phyloP scores from a whole-genome alignment of 176 grass and related monocot genomes.

The Avena eriantha region DNA sequence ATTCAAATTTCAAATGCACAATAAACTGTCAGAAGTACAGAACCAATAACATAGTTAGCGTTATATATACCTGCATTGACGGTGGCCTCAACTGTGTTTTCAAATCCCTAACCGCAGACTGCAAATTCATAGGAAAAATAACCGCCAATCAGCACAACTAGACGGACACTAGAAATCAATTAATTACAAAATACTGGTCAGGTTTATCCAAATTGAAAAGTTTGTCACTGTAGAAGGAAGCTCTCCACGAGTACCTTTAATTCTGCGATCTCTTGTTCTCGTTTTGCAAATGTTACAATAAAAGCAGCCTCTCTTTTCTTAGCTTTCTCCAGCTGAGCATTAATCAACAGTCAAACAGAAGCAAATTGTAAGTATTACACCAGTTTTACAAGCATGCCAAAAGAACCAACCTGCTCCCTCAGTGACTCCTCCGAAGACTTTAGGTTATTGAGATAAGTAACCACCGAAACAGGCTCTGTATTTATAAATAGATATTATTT shows the following conservation, averaged over 20 bases:
- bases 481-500: constrained; percentile 41
- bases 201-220: not conserved
- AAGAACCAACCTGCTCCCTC: constrained; percentile 82
- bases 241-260: constrained; percentile 62
- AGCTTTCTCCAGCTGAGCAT: constrained; percentile 91
- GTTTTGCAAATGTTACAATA: constrained; percentile 98
- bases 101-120: constrained; percentile 97
- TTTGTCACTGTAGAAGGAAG: not conserved
- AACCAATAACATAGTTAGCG: constrained; percentile 13
- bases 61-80: constrained; percentile 84
- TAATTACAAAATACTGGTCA: not conserved
- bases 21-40: constrained; percentile 29
- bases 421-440: constrained; percentile 97
- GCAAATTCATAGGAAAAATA: constrained; percentile 38
- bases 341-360: constrained; percentile 21
- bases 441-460: constrained; percentile 82
- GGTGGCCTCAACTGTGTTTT: constrained; percentile 97
- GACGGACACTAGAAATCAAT: not conserved
- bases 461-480: constrained; percentile 79
- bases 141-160: constrained; percentile 1
- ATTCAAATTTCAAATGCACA: constrained; percentile 10
- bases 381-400: constrained; percentile 22
- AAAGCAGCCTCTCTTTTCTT: constrained; percentile 99
- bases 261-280: constrained; percentile 95
- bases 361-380: constrained; percentile 15